Conservation (phyloP, 371 early-diverging fungal genomes). For the Circinella minor region DNA sequence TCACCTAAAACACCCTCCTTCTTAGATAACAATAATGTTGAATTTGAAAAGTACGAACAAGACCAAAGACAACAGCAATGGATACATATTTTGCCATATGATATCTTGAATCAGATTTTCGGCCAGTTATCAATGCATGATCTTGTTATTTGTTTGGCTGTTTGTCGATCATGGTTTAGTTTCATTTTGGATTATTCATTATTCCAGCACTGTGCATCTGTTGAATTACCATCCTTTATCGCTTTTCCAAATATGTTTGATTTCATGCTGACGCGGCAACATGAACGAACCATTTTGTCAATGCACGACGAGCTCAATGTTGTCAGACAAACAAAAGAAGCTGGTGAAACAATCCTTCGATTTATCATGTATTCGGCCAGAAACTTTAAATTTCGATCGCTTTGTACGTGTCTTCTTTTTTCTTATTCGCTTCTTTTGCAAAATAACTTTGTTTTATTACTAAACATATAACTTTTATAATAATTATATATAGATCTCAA, state of each 20-base stretch:
- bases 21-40: too few relatives aligned
- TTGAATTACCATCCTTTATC: neutral
- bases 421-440: neutral
- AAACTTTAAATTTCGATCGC: conserved; percentile 1
- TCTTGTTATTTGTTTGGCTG: neutral
- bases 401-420: neutral
- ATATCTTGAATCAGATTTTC: neutral
- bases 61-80: neutral
- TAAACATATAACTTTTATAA: too few relatives aligned
- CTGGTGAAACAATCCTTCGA: neutral
- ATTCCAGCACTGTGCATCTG: neutral
- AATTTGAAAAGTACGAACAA: too few relatives aligned
- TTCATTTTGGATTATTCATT: neutral
- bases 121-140: neutral
- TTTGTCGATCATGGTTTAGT: neutral
- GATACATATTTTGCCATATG: neutral
- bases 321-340: neutral
- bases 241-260: neutral
- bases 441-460: neutral
- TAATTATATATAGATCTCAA: neutral
- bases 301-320: neutral
- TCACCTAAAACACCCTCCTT: too few relatives aligned
- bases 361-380: conserved; percentile 3
- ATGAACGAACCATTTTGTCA: neutral
- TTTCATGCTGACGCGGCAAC: neutral